phyloP scores from a whole-genome alignment of 192 early-diverging fungal genomes.

The Coemansia reversa region DNA sequence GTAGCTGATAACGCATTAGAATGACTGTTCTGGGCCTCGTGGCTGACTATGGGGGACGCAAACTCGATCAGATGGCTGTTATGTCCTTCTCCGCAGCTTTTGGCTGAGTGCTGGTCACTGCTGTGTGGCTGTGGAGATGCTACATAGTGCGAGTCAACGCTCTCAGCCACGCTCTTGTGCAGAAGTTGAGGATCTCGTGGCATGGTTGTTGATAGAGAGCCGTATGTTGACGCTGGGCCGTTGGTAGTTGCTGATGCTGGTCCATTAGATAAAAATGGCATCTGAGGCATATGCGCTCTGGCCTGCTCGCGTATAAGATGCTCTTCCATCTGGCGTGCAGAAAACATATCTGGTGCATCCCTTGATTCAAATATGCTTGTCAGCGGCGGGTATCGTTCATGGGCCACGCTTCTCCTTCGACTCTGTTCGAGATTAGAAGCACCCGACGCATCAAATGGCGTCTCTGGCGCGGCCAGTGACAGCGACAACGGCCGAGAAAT shows the following conservation, averaged over 20 bases:
- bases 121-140: not conserved
- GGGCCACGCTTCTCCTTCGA: conserved; percentile 39
- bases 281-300: conserved; percentile 4
- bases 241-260: conserved; percentile 6
- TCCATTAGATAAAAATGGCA: not conserved
- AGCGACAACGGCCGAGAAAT: conserved; percentile 10
- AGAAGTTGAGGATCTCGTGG: not conserved
- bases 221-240: not conserved
- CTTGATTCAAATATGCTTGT: conserved; percentile 46
- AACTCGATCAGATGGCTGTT: not conserved
- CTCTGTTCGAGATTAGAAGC: conserved; percentile 11
- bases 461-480: not conserved
- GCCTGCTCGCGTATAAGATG: conserved; percentile 6
- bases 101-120: not conserved
- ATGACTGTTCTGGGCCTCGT: not conserved
- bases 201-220: not conserved
- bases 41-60: not conserved
- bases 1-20: not conserved
- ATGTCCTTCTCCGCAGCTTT: not conserved
- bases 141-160: not conserved
- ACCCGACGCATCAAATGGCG: not conserved
- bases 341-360: not conserved
- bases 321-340: not conserved
- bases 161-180: not conserved
- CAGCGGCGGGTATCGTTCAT: conserved; percentile 54